Evolutionary conservation across 2,329 filamentous ascomycete species (phyloP).

Genomic region (Sclerotiophoma versabilis): DNA sequence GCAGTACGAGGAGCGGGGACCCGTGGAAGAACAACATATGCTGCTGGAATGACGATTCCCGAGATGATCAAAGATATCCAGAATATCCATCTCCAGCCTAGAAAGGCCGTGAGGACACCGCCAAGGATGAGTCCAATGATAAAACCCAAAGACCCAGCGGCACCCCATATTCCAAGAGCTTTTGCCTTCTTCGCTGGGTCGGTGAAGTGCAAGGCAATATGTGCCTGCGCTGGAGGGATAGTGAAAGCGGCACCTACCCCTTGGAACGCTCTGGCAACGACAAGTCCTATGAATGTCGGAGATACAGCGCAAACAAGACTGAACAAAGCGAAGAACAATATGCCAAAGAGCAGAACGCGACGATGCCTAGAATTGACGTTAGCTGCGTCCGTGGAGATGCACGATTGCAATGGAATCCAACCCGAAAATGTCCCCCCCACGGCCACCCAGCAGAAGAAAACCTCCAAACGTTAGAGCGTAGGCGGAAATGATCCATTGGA

Average conservation of each 20-base stretch:
- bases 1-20: neutral
- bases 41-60: neutral
- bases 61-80: neutral
- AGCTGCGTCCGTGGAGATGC: neutral
- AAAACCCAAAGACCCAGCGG: slow-evolving; percentile 4
- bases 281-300: neutral
- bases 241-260: slow-evolving; percentile 9
- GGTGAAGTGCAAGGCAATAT: neutral
- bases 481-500: slow-evolving; percentile 11
- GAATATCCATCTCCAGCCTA: slow-evolving; percentile 1
- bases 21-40: neutral
- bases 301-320: slow-evolving; percentile 2
- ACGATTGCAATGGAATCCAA: neutral
- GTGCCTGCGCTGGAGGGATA: slow-evolving; percentile 8
- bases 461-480: slow-evolving; percentile 10
- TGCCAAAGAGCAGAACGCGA: slow-evolving; percentile 5
- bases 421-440: slow-evolving; percentile 10
- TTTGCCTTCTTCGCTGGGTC: neutral
- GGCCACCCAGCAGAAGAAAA: slow-evolving; percentile 11
- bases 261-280: neutral
- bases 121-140: neutral
- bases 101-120: neutral
- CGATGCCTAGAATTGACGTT: neutral
- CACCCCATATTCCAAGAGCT: slow-evolving; percentile 6
- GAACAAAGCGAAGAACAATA: slow-evolving; percentile 6